Evolutionary conservation across 495 filamentous ascomycete genomes (phyloP), one percentile per base, ranked within the genome.

Genomic region (Aspergillus egyptiacus): DNA sequence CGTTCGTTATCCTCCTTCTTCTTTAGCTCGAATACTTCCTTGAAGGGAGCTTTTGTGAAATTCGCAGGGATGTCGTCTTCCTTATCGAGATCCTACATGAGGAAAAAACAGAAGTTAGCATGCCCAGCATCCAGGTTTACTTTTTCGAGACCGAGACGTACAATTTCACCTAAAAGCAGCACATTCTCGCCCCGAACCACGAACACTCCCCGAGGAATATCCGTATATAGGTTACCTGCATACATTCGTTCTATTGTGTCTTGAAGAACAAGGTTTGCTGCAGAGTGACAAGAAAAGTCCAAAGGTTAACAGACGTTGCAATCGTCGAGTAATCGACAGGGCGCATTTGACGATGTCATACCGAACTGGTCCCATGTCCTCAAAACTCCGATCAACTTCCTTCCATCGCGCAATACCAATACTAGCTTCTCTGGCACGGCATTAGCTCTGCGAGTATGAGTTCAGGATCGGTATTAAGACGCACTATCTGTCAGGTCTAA

Each of bases 351-450:
- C 17, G 39, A 41, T 31, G 24, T 56, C 76, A 57, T 83, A 93
- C 90, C 90, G 62, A 95, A 96, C 65, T 98, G 93, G 69, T 98
- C 93, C 91, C 94, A 98, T 60, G 89, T 95, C 55, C 93, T 75
- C 58, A 98, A 69, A 9, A 97, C 87, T 15, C 93, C 93, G 42
- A 93, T 87, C 52, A 96, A 72, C 68, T 96, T 96, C 50, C 91
- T 80, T 30, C 94, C 93, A 67, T 98, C 93, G 46, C 93, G 82
- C 44, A 98, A 76, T 8, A 89, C 79, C 35, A 97, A 75, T 60
- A 95, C 77, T 27, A 98, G 80, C 68, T 98, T 98, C 70, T 98
- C 91, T 96, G 49, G 34, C 18, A 15, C 6, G 18, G 35, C 18
- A 47, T 56, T 28, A 55, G 46, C 6, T 1, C 5, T 2, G 7